These are phyloP conservation scores for Prunus armeniaca DNA, from an alignment of 306 rosid genomes.

Conservation along the genomic window DNA sequence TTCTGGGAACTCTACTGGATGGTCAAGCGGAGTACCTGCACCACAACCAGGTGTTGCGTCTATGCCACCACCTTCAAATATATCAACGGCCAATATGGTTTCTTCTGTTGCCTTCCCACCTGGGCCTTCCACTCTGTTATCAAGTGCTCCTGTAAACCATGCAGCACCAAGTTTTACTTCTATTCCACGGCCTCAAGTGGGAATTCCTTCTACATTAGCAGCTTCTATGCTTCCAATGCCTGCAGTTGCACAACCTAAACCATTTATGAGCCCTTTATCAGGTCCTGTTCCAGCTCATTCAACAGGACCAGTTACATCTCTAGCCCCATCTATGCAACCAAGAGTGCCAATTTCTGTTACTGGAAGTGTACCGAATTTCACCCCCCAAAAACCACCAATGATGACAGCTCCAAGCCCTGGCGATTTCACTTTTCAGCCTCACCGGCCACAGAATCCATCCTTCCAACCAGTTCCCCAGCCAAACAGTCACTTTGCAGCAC, in stretches of 20 bases:
- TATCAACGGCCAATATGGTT: constrained; percentile 26
- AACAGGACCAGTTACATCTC: constrained; percentile 38
- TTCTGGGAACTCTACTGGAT: constrained; percentile 36
- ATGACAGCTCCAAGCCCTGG: constrained; percentile 46
- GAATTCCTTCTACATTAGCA: constrained; percentile 18
- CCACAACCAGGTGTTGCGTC: constrained; percentile 45
- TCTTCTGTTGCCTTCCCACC: constrained; percentile 22
- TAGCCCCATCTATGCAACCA: constrained; percentile 44
- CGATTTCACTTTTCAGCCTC: constrained; percentile 68
- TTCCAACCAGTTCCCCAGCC: constrained; percentile 40
- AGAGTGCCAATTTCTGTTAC: constrained; percentile 50
- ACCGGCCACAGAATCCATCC: constrained; percentile 43
- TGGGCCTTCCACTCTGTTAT: constrained; percentile 5
- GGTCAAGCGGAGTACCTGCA: constrained; percentile 23
- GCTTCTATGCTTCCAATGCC: too few species aligned
- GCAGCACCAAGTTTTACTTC: constrained; percentile 27
- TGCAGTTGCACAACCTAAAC: too few species aligned
- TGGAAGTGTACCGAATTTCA: constrained; percentile 31
- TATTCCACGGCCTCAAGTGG: constrained; percentile 43
- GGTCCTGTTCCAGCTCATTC: neutral
- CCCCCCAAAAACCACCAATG: constrained; percentile 36
- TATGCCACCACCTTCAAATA: constrained; percentile 33
- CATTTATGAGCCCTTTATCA: too few species aligned
- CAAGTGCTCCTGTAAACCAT: neutral
- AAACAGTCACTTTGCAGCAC: constrained; percentile 39